Percentiles rank a stretch among this genome's conserved stretches.
These are phyloP conservation scores for Gryganskiella cystojenkinii DNA, from an alignment of 192 early-diverging fungal genomes.

Conservation along the genomic window DNA sequence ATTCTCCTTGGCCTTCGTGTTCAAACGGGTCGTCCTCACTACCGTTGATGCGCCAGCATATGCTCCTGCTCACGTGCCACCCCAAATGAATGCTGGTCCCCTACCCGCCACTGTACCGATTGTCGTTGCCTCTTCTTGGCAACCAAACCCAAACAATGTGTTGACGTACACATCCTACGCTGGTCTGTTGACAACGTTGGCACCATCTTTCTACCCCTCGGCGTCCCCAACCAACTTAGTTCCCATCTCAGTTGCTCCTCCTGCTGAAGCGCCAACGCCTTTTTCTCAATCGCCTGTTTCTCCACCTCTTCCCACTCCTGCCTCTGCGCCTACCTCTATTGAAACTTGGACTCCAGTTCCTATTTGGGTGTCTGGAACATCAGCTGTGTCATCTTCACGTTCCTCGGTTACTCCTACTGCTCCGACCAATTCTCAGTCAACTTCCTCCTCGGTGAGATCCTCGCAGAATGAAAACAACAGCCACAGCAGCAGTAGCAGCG, in stretches of 20 bases:
- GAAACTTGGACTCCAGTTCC: neutral
- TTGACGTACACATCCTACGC: constrained; percentile 43
- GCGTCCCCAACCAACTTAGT: neutral
- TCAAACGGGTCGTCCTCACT: neutral
- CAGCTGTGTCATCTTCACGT: neutral
- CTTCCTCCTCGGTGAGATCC: too few relatives aligned
- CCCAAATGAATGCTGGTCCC: neutral
- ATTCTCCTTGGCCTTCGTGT: too few relatives aligned
- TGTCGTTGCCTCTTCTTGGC: constrained; percentile 1
- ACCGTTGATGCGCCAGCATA: neutral
- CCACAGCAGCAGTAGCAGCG: neutral
- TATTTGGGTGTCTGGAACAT: neutral
- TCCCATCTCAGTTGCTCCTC: neutral
- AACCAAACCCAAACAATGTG: constrained; percentile 10
- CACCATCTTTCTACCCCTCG: constrained; percentile 33
- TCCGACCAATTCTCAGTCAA: neutral
- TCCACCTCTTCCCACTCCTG: neutral
- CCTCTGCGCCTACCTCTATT: neutral
- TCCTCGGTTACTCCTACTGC: neutral
- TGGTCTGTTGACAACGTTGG: constrained; percentile 21
- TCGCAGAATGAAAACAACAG: too few relatives aligned
- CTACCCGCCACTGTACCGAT: neutral
- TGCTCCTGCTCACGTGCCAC: neutral
- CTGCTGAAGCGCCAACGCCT: neutral
- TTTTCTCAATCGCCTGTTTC: neutral